Percentiles rank a stretch among this genome's conserved stretches.
Evolutionary conservation across 768 basidiomycete species (phyloP).

Genomic region (Rickenella mellea): DNA sequence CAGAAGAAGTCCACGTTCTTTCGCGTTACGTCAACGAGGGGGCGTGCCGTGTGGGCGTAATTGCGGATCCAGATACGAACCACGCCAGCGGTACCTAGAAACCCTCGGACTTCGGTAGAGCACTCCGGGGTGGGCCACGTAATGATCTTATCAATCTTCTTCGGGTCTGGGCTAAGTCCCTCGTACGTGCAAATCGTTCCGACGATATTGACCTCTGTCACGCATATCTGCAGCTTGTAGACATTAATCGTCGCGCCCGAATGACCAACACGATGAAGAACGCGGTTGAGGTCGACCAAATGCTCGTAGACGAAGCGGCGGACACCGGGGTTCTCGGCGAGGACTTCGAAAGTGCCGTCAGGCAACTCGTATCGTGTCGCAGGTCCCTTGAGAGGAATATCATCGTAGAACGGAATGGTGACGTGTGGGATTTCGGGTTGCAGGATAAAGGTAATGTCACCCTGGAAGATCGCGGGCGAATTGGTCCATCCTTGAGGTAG

Average conservation of each 20-base stretch:
- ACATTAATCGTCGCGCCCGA: conserved; percentile 14
- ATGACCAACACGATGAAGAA: conserved; percentile 21
- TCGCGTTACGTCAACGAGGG: conserved; percentile 15
- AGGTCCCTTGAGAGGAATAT: conserved; percentile 16
- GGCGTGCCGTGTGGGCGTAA: conserved; percentile 13
- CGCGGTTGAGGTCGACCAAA: conserved; percentile 21
- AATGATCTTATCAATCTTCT: conserved; percentile 8
- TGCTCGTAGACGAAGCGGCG: conserved; percentile 29
- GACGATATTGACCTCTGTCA: background rate
- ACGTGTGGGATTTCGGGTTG: conserved; percentile 20
- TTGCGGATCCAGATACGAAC: conserved; percentile 20
- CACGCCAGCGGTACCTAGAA: conserved; percentile 19
- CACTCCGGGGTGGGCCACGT: conserved; percentile 20
- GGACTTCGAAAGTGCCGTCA: conserved; percentile 9
- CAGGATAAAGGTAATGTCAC: conserved; percentile 27
- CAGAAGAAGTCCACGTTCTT: conserved; percentile 18
- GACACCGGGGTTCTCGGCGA: conserved; percentile 19
- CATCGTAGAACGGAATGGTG: conserved; percentile 15
- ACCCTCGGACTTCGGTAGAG: conserved; percentile 13
- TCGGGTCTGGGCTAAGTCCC: conserved; percentile 5
- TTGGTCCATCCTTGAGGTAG: conserved; percentile 14
- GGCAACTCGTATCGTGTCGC: conserved; percentile 12
- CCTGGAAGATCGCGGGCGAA: conserved; percentile 18
- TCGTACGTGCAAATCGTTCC: conserved; percentile 8
- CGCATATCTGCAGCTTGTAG: conserved; percentile 1